phyloP scores from a whole-genome alignment of 2,329 filamentous ascomycete genomes.

The Fusarium setosum region DNA sequence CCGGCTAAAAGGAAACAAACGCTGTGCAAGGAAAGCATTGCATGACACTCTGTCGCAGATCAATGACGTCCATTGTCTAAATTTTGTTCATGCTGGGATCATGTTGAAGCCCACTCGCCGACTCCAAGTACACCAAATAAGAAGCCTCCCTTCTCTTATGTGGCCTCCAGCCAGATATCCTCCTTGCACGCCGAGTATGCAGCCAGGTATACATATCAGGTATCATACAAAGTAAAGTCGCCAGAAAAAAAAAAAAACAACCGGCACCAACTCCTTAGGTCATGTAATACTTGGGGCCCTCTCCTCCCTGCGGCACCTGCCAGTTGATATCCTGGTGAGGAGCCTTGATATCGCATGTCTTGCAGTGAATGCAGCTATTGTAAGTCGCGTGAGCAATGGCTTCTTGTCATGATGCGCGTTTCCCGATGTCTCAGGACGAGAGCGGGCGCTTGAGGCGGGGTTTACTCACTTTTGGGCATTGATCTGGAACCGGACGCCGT shows the following conservation, averaged over 20 bases:
- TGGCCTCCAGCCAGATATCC: slow-evolving; percentile 10
- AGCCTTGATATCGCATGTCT: slow-evolving; percentile 99
- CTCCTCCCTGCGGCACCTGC: slow-evolving; percentile 94
- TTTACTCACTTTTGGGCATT: slow-evolving; percentile 91
- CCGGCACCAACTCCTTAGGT: slow-evolving; percentile 53
- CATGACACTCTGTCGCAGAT: not conserved
- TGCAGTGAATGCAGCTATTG: slow-evolving; percentile 94
- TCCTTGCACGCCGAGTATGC: slow-evolving; percentile 36
- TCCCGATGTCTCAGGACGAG: not conserved
- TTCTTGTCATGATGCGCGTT: not conserved
- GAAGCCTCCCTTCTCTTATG: slow-evolving; percentile 20
- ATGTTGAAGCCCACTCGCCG: slow-evolving; percentile 11
- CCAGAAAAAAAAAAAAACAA: slow-evolving; percentile 10
- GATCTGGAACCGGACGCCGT: slow-evolving; percentile 96
- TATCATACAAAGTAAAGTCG: slow-evolving; percentile 40
- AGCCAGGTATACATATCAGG: slow-evolving; percentile 39
- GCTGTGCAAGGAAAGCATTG: not conserved
- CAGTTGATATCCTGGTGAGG: slow-evolving; percentile 98
- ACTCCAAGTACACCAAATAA: slow-evolving; percentile 33
- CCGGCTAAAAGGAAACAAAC: not conserved
- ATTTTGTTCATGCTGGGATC: slow-evolving; percentile 11
- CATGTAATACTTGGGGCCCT: slow-evolving; percentile 78
- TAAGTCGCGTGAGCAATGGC: slow-evolving; percentile 17
- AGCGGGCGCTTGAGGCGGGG: not conserved
- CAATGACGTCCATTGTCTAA: not conserved